phyloP scores from a whole-genome alignment of 169 alveolate species.

The Perkinsus chesapeaki region DNA sequence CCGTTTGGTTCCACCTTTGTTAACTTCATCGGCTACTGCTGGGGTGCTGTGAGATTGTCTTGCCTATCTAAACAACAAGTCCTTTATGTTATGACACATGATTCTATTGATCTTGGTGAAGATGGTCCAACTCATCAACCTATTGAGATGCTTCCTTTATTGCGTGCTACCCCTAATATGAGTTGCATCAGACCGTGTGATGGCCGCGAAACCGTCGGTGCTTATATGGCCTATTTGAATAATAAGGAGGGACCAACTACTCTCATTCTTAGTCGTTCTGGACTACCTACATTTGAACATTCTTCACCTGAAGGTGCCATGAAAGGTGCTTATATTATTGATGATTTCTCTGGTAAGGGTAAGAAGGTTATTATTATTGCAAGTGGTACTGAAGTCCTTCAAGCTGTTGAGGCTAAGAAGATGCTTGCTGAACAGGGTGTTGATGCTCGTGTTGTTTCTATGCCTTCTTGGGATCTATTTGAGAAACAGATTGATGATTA shows the following conservation, averaged over 20 bases:
- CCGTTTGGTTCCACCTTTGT: slow-evolving; percentile 49
- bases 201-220: slow-evolving; percentile 40
- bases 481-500: slow-evolving; percentile 42
- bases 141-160: slow-evolving; percentile 29
- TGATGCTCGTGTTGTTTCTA: slow-evolving; percentile 56
- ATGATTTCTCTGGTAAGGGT: slow-evolving; percentile 22
- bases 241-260: slow-evolving; percentile 26
- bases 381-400: slow-evolving; percentile 22
- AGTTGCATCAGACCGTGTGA: slow-evolving; percentile 38
- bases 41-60: slow-evolving; percentile 34
- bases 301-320: slow-evolving; percentile 30
- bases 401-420: slow-evolving; percentile 36
- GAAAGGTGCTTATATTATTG: slow-evolving; percentile 38
- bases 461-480: slow-evolving; percentile 61
- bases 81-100: slow-evolving; percentile 48
- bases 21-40: slow-evolving; percentile 33
- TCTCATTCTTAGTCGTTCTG: slow-evolving; percentile 31
- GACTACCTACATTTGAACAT: slow-evolving; percentile 31
- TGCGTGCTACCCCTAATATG: slow-evolving; percentile 37
- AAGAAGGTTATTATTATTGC: slow-evolving; percentile 24
- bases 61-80: slow-evolving; percentile 39
- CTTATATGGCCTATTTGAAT: slow-evolving; percentile 26
- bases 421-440: slow-evolving; percentile 28
- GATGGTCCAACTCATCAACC: slow-evolving; percentile 59
- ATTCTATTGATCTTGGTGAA: slow-evolving; percentile 51